These are phyloP conservation scores for Serendipita sp. DNA, from an alignment of 768 basidiomycete species.

Conservation along the genomic window DNA sequence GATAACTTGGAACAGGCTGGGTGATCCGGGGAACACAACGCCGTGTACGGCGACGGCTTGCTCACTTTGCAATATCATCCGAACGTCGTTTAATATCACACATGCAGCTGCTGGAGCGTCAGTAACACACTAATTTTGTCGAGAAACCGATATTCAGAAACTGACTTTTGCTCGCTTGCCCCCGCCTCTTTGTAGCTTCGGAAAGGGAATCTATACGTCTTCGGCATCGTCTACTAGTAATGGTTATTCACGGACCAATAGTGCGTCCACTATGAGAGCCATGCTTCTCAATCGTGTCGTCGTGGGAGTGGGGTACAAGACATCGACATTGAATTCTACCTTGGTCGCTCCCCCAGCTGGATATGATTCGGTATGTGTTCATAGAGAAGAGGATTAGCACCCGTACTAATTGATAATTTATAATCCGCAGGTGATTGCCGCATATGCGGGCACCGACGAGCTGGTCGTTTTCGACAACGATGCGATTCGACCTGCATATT, in stretches of 20 bases:
- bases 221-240: conserved; percentile 57
- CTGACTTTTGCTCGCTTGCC: too few species aligned
- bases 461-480: conserved; percentile 55
- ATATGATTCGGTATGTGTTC: conserved; percentile 43
- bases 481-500: conserved; percentile 54
- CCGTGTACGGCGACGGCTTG: conserved; percentile 42
- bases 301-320: background rate
- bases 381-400: background rate
- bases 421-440: too few species aligned
- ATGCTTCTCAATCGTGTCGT: conserved; percentile 1
- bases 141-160: too few species aligned
- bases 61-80: conserved; percentile 47
- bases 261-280: conserved; percentile 16
- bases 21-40: conserved; percentile 39
- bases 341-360: conserved; percentile 44
- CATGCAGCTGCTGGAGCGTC: conserved; percentile 61
- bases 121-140: conserved; percentile 6
- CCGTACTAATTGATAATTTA: too few species aligned
- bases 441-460: conserved; percentile 28
- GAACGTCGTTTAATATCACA: conserved; percentile 49
- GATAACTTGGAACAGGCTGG: conserved; percentile 19
- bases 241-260: conserved; percentile 28
- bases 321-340: conserved; percentile 31
- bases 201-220: conserved; percentile 56
- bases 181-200: conserved; percentile 31